phyloP scores from a whole-genome alignment of 495 filamentous ascomycete genomes.

The Hyaloscypha finlandica region DNA sequence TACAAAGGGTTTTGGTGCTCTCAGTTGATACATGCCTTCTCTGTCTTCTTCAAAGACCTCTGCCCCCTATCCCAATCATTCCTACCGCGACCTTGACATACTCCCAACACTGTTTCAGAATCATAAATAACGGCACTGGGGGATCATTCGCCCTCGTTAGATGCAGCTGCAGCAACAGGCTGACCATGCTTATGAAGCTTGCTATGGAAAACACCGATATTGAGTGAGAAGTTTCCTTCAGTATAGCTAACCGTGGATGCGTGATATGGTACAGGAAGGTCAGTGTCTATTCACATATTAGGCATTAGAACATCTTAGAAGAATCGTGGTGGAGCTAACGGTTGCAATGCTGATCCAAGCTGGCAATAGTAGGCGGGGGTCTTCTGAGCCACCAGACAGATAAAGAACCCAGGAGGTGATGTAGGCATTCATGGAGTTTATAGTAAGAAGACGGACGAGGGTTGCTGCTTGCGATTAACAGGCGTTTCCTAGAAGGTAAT shows the following conservation, averaged over 20 bases:
- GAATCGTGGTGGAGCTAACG: slow-evolving; percentile 12
- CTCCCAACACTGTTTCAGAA: slow-evolving; percentile 40
- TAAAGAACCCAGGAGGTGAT: slow-evolving; percentile 79
- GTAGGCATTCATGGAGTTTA: slow-evolving; percentile 77
- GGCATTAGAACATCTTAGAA: neutral
- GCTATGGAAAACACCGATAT: slow-evolving; percentile 74
- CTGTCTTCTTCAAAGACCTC: slow-evolving; percentile 20
- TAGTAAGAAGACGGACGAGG: slow-evolving; percentile 78
- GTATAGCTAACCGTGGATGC: slow-evolving; percentile 78
- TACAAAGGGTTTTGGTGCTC: slow-evolving; percentile 3
- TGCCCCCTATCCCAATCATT: slow-evolving; percentile 35
- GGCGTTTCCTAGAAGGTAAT: slow-evolving; percentile 5
- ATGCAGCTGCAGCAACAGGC: slow-evolving; percentile 68
- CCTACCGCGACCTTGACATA: slow-evolving; percentile 24
- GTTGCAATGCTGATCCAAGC: slow-evolving; percentile 86
- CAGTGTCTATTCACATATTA: slow-evolving; percentile 54
- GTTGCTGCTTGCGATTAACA: slow-evolving; percentile 53
- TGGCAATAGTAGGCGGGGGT: slow-evolving; percentile 76
- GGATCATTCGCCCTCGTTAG: slow-evolving; percentile 64
- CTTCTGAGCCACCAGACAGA: slow-evolving; percentile 70
- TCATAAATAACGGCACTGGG: slow-evolving; percentile 61
- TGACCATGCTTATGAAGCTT: slow-evolving; percentile 74
- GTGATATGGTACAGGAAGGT: slow-evolving; percentile 81
- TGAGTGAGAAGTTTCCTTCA: slow-evolving; percentile 78
- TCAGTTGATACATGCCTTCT: neutral